Base-by-base conservation (phyloP, 164 flowering plant genomes). In the Dillenia turbinata region DNA sequence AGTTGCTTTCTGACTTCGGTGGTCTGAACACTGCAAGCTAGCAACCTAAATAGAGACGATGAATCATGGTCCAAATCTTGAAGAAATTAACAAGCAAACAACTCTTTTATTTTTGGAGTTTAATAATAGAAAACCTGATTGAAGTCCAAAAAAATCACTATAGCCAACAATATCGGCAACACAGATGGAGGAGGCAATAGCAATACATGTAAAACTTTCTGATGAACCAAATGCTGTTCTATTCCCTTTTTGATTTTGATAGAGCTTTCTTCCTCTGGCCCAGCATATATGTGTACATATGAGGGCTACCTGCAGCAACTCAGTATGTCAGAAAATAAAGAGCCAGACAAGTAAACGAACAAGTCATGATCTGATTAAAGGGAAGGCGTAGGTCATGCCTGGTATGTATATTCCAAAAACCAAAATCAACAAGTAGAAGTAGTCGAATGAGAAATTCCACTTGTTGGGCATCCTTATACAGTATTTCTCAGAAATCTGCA, bases 391-490 rank as follows among this genome's bases (percentile, higher is more conserved):
- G 61, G 68, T 19, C 74, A 54, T 82, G 59, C 97, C 98, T 77
- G 98, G 97, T 26, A 83, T 83, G 51, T 90, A 90, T 71, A 77
- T 62, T 54, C 75, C 92, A 24, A 93, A 82, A 48, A 63, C 72
- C 10, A 83, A 56, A 64, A 93, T 63, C 3, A 91, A 70, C 14
- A 79, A 80, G 47, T 79, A 93, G 75, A 76, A 93, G 83, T 82
- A 81, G 71, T 93, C 97, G 59, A 93, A 89, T 13, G 94, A 82
- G 77, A 78, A 90, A 80, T 93, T 93, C 92, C 79, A 90, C 74
- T 81, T 85, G 88, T 93, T 90, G 43, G 98, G 98, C 97, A 89
- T 87, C 78, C 96, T 79, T n/a, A 87, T n/a, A 62, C 85, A 79
- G 62, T 81, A 90, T 57, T 73, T 84, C 24, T 75, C 96, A 48